Evolutionary conservation across 345 rosid genomes (phyloP), one percentile per base, ranked within the genome.

Genomic region (Physaria fendleri): DNA sequence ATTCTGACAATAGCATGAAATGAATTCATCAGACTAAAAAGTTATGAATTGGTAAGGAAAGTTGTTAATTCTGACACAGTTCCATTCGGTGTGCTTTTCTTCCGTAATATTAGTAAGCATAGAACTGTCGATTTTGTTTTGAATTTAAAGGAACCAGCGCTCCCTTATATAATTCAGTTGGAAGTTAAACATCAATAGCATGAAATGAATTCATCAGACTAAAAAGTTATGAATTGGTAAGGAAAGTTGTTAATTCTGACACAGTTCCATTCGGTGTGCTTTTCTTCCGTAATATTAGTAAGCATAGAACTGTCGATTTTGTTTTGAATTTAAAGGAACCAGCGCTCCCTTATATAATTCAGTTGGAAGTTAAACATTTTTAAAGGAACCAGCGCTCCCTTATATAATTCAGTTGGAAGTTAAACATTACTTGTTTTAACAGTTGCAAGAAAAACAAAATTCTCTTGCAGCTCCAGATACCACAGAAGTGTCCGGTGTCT

Each of bases 401-500:
- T 11, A 8, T 37, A 53, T 1, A 15, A 17, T 4, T 52, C 43
- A 30, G 43, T 25, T 44, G 16, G 37, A 44, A 34, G 12, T 43
- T 53, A 17, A 44, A 24, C 15, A 32, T 6, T 21, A 33, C 33
- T 17, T 50, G 58, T 50, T 20, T 42, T 43, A 53, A 42, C 62
- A 1, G 3, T 33, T 23, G 25, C 34, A 30, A 50, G 30, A 10
- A 38, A 57, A 20, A n/a, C n/a, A 25, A 12, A 0, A 32, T 40
- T 11, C 39, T 24, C 12, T 8, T 60, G 56, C 62, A 54, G 62
- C 42, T 64, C 58, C 88, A 92, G 95, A 66, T 88, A 33, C 81
- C 89, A 30, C 76, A 78, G 35, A 82, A 71, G 64, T 89, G 94
- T 52, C 97, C 95, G n/a, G 81, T 89, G 33, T 79, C 84, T 30